Percentiles rank a stretch among this genome's conserved stretches.
Evolutionary conservation across 352 stramenopile genomes (phyloP).

Genomic region (Phytophthora megakarya): DNA sequence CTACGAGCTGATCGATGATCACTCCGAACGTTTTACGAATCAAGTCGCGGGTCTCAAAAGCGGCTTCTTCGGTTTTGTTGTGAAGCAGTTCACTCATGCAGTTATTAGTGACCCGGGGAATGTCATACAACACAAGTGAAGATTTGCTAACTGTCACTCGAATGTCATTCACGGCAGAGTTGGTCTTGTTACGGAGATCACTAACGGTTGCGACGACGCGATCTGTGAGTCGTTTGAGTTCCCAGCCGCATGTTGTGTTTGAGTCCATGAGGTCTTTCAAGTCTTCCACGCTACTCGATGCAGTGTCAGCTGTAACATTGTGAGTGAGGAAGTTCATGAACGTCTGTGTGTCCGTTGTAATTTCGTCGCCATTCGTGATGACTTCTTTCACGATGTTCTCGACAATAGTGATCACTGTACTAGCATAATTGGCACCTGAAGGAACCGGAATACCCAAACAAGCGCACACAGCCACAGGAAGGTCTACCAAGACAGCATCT

Average conservation of each 20-base stretch:
- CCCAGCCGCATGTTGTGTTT: conserved; percentile 24
- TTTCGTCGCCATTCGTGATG: conserved; percentile 25
- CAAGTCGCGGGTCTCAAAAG: conserved; percentile 26
- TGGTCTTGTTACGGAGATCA: conserved; percentile 19
- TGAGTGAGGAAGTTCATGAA: conserved; percentile 30
- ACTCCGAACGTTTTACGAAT: conserved; percentile 29
- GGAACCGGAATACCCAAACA: conserved; percentile 22
- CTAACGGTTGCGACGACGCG: conserved; percentile 11
- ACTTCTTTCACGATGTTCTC: conserved; percentile 31
- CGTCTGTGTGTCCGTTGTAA: conserved; percentile 15
- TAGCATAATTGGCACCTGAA: conserved; percentile 16
- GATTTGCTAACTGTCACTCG: conserved; percentile 29
- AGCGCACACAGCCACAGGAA: conserved; percentile 21
- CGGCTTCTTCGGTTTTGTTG: conserved; percentile 24
- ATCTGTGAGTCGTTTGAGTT: conserved; percentile 28
- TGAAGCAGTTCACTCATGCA: conserved; percentile 27
- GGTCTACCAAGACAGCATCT: conserved; percentile 18
- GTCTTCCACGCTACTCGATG: conserved; percentile 12
- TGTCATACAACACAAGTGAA: conserved; percentile 19
- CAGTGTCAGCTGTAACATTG: conserved; percentile 23
- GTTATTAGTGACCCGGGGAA: conserved; percentile 24
- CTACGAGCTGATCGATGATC: conserved; percentile 28
- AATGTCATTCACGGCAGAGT: conserved; percentile 17
- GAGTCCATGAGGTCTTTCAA: conserved; percentile 21
- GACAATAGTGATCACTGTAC: conserved; percentile 13